Base-by-base conservation (phyloP, 169 alveolate genomes). In the Cryptosporidium tyzzeri region DNA sequence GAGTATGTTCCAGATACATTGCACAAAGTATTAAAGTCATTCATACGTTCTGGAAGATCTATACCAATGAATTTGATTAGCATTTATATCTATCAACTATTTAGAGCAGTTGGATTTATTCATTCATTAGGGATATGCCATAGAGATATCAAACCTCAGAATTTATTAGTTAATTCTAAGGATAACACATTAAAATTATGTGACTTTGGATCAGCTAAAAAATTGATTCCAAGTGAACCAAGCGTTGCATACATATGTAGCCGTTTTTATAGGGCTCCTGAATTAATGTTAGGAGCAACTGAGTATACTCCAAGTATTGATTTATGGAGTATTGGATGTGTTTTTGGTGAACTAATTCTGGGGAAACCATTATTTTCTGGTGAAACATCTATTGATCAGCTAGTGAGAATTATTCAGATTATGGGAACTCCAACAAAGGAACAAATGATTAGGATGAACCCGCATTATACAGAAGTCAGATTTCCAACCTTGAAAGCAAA, bases 71-170 rank as follows among this genome's bases (percentile, higher is more conserved):
- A 95, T 33, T 92, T 98, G 29, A 95, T 97, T 45, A 97, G 97
- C 86, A 92, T 98, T 8, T 98, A 98, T 93, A 94, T 98, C 33
- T 98, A 97, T 87, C 98, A 98, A 91, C 80, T 97, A 73, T 94
- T 98, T 86, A 92, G 99, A 87, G 97, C 99, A 14, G 93, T 98
- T 61, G 98, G 98, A 44, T 98, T 97, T 91, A 94, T 98, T 35
- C 99, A 98, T 73, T 92, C 98, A 6, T 91, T 95, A 61, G 98
- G 98, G 9, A 95, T 98, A 53, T 97, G 99, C 91, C 99, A 98
- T 92, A 94, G 99, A 80, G 99, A 98, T 89, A 97, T 98, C 80
- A 98, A 98, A 86, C 99, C 99, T n/a, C 99, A 98, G 91, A 98
- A 98, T 93, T 92, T 98, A 45, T 95, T 98, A 37, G 98, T 98